A percentile compares a stretch with the other conserved stretches of the same genome.
phyloP scores from a whole-genome alignment of 2,329 filamentous ascomycete genomes.

The Aspergillus arachidicola region DNA sequence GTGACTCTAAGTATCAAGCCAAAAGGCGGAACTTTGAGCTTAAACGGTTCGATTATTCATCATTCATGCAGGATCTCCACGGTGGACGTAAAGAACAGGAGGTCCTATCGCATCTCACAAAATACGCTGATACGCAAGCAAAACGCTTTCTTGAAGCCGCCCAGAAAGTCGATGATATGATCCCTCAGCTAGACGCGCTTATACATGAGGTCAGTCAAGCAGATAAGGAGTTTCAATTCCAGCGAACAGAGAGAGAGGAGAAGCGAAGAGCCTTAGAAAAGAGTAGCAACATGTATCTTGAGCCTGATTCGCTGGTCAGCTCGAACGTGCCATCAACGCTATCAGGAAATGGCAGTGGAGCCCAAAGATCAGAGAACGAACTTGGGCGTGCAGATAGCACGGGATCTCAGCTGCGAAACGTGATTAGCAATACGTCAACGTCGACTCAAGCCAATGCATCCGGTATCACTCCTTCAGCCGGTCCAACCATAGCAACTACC shows the following conservation, averaged over 20 bases:
- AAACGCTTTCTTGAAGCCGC: conserved; percentile 78
- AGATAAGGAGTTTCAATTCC: conserved; percentile 95
- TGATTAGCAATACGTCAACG: conserved; percentile 49
- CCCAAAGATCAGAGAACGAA: conserved; percentile 66
- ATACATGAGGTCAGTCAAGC: conserved; percentile 87
- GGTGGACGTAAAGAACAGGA: conserved; percentile 98
- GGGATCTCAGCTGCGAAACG: conserved; percentile 64
- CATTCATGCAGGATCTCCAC: conserved; percentile 98
- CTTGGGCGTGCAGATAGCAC: conserved; percentile 74
- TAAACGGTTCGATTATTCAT: conserved; percentile 97
- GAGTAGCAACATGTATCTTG: conserved; percentile 72
- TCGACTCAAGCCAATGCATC: conserved; percentile 39
- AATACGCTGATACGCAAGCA: conserved; percentile 89
- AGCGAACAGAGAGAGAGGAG: conserved; percentile 92
- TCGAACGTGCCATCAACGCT: conserved; percentile 37
- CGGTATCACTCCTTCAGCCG: conserved; percentile 20
- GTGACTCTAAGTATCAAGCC: conserved; percentile 92
- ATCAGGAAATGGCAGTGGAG: conserved; percentile 48
- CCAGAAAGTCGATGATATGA: conserved; percentile 81
- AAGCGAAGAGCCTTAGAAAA: conserved; percentile 89
- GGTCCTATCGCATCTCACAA: conserved; percentile 89
- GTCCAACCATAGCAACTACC: conserved; percentile 23
- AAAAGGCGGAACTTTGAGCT: conserved; percentile 95
- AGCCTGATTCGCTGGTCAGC: conserved; percentile 63
- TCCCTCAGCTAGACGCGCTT: conserved; percentile 87